Evolutionary conservation across 345 rosid species (phyloP).

Genomic region (Kandelia obovata): DNA sequence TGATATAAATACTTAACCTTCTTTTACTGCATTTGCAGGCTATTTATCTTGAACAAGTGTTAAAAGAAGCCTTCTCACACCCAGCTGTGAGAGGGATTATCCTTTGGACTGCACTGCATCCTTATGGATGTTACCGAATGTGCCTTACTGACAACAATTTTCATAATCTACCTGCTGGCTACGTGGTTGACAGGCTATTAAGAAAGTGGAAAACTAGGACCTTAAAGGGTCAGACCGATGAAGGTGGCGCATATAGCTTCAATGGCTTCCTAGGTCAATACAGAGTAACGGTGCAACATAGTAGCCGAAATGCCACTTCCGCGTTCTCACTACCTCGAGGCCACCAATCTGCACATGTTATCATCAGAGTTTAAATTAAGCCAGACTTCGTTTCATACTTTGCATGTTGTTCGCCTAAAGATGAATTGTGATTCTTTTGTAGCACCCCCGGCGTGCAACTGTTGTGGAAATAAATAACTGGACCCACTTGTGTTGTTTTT

Average conservation of each 20-base stretch:
- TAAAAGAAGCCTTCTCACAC: constrained; percentile 87
- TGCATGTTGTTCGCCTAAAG: no score
- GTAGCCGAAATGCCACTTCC: constrained; percentile 37
- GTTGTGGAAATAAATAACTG: no score
- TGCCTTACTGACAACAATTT: constrained; percentile 63
- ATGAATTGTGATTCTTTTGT: no score
- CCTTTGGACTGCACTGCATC: constrained; percentile 80
- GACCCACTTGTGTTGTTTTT: no score
- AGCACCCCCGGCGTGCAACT: no score
- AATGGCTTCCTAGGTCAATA: constrained; percentile 72
- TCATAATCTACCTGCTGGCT: constrained; percentile 64
- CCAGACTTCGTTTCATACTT: no score
- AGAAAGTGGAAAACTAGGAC: constrained; percentile 56
- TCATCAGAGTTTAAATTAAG: constrained; percentile 33
- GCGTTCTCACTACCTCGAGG: constrained; percentile 45
- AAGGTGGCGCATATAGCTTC: constrained; percentile 61
- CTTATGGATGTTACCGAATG: constrained; percentile 75
- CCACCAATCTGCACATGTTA: constrained; percentile 58
- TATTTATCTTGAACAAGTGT: constrained; percentile 57
- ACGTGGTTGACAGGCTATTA: constrained; percentile 58
- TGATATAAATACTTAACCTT: no score
- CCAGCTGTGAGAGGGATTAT: constrained; percentile 74
- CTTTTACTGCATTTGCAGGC: constrained; percentile 34
- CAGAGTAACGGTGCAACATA: constrained; percentile 26
- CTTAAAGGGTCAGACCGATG: constrained; percentile 37